These are phyloP conservation scores for Plasmodium chabaudi DNA, from an alignment of 169 alveolate species.

Conservation along the genomic window DNA sequence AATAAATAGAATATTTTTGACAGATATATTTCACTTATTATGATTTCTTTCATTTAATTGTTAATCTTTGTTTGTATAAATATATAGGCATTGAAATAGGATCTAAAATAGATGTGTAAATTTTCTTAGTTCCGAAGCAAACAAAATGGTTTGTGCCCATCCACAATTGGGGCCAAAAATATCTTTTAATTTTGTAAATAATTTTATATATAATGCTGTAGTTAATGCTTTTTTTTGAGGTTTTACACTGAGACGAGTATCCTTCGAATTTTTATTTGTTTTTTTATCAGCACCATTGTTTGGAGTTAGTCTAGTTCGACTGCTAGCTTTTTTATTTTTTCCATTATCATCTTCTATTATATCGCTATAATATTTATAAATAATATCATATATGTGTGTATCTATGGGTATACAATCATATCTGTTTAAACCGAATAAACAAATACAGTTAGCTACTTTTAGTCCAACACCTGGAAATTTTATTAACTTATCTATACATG, in stretches of 20 bases:
- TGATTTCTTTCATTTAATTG: no score
- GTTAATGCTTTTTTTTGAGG: conserved; percentile 44
- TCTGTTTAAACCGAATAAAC: conserved; percentile 89
- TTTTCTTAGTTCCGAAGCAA: conserved; percentile 54
- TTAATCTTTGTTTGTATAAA: no score
- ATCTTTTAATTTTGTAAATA: conserved; percentile 37
- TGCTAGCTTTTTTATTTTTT: background rate
- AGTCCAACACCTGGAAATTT: conserved; percentile 91
- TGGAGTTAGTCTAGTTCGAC: background rate
- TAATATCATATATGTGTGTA: conserved; percentile 87
- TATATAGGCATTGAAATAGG: no score
- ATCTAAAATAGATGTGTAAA: conserved; percentile 36
- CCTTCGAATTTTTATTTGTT: background rate
- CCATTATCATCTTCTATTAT: conserved; percentile 13
- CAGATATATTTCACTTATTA: no score
- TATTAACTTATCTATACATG: conserved; percentile 59
- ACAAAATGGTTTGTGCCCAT: conserved; percentile 76
- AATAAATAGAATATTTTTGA: no score
- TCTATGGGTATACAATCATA: conserved; percentile 92
- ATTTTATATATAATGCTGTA: conserved; percentile 33
- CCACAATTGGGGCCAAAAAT: conserved; percentile 73
- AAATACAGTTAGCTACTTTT: conserved; percentile 94
- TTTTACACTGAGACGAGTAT: background rate
- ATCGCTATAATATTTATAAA: conserved; percentile 46
- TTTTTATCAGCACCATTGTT: background rate